Evolutionary conservation across 305 asterid species (phyloP), one percentile per base, ranked within the genome.

Genomic region (Plantago coronopus): DNA sequence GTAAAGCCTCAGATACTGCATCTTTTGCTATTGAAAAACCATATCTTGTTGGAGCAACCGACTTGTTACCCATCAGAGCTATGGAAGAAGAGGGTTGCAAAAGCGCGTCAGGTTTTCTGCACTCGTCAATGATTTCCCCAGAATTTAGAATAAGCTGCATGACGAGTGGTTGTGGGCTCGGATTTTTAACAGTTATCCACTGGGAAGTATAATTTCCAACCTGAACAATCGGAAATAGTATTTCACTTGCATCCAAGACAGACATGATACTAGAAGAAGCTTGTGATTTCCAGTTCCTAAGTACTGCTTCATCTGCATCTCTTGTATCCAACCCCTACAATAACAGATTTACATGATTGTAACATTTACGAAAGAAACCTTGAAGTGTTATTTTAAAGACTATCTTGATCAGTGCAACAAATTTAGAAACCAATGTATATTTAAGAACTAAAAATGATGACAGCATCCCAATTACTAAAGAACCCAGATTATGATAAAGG

Each of bases 271-370:
- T 73, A 43, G 69, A 70, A 17, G 81, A 74, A 37, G 85, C 93
- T 51, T 86, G 98, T 68, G 94, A 84, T 77, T 83, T 93, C 98
- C 98, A 89, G 81, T 80, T 93, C 65, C 50, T 69, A 34, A 89
- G 87, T 7, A 93, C 82, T 60, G 74, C 43, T 66, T 86, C 91
- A 44, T 83, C 94, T 40, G 87, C 94, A 71, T 80, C 82, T 69
- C 83, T 74, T 67, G 79, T 54, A 70, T 76, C 79, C 66, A 68
- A 46, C 50, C 66, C 96, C 97, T 85, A 76, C 45, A 70, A 54
- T n/a, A n/a, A 70, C 61, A 19, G 48, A 74, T 57, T 59, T 48
- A 51, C 61, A 72, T 43, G 63, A 61, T 63, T 63, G 59, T 56
- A 19, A 62, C 14, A 42, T 40, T 55, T 62, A 54, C 18, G 53